Percentiles rank a stretch among this genome's conserved stretches.
phyloP scores from a whole-genome alignment of 495 filamentous ascomycete species.

The Extremus antarcticus region DNA sequence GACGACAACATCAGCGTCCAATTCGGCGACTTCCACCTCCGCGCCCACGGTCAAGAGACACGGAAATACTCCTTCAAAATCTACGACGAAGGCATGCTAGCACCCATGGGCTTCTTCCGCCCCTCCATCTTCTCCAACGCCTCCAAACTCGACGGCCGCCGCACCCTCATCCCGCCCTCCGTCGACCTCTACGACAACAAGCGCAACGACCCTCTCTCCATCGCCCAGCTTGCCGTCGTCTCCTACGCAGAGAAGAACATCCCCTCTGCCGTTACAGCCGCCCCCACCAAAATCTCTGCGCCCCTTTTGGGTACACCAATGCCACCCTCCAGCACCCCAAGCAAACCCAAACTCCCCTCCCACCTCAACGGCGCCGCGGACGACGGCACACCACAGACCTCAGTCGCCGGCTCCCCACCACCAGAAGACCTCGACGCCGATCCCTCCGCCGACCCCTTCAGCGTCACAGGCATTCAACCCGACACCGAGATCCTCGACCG shows the following conservation, averaged over 20 bases:
- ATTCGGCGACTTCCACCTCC: conserved; percentile 74
- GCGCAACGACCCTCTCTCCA: conserved; percentile 77
- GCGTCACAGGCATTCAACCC: conserved; percentile 36
- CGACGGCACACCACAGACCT: conserved; percentile 68
- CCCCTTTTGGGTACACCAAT: conserved; percentile 29
- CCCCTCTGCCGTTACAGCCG: conserved; percentile 54
- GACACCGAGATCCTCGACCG: conserved; percentile 61
- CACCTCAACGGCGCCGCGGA: conserved; percentile 42
- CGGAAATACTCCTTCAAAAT: conserved; percentile 86
- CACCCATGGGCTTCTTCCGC: conserved; percentile 72
- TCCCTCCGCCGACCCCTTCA: conserved; percentile 31
- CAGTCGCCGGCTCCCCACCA: conserved; percentile 73
- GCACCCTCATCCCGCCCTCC: conserved; percentile 69
- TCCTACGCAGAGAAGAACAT: conserved; percentile 19
- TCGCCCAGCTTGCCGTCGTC: conserved; percentile 67
- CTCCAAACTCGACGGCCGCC: conserved; percentile 63
- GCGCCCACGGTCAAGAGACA: conserved; percentile 77
- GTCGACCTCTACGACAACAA: conserved; percentile 87
- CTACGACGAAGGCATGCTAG: conserved; percentile 85
- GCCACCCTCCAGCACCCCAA: conserved; percentile 35
- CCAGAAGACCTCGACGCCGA: conserved; percentile 62
- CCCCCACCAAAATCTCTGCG: conserved; percentile 31
- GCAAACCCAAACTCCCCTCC: conserved; percentile 28
- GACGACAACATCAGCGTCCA: conserved; percentile 75
- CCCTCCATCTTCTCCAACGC: conserved; percentile 75